Conservation (phyloP, 441 rosid species). For the Gossypium schwendimanii region DNA sequence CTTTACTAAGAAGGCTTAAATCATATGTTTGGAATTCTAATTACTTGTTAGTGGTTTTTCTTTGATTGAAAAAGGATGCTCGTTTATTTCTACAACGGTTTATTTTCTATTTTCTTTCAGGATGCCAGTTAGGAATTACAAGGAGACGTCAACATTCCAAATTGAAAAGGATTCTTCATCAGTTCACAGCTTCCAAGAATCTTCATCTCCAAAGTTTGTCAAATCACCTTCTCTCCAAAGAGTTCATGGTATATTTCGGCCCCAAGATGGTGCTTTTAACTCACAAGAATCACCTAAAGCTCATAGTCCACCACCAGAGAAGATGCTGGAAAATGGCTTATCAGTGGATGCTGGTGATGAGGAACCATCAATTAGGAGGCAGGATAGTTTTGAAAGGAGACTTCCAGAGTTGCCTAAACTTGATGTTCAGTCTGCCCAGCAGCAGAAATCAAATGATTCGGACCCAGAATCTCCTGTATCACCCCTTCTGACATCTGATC, state of each 20-base stretch:
- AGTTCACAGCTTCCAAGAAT: constrained; percentile 75
- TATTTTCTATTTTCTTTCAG: constrained; percentile 34
- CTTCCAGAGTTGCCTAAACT: constrained; percentile 87
- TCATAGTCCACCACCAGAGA: constrained; percentile 67
- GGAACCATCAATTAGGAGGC: constrained; percentile 78
- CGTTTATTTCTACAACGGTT: constrained; percentile 9
- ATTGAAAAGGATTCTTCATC: constrained; percentile 87
- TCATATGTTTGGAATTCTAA: background rate
- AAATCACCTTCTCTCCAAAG: constrained; percentile 98
- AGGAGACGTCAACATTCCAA: constrained; percentile 62
- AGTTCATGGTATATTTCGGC: constrained; percentile 49
- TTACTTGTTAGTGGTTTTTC: background rate
- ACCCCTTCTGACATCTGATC: constrained; percentile 94
- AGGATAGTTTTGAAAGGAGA: constrained; percentile 91
- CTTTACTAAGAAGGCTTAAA: background rate
- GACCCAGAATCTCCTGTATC: constrained; percentile 97
- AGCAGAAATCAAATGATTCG: constrained; percentile 64
- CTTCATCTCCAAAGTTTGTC: constrained; percentile 74
- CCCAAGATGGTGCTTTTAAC: constrained; percentile 51
- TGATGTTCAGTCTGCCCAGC: constrained; percentile 64
- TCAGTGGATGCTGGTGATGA: constrained; percentile 52
- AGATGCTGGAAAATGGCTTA: constrained; percentile 61
- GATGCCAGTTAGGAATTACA: constrained; percentile 76
- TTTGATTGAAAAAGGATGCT: background rate
- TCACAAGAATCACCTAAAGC: constrained; percentile 64